Evolutionary conservation across 2,329 filamentous ascomycete genomes (phyloP).

Genomic region (Claviceps lovelessii): DNA sequence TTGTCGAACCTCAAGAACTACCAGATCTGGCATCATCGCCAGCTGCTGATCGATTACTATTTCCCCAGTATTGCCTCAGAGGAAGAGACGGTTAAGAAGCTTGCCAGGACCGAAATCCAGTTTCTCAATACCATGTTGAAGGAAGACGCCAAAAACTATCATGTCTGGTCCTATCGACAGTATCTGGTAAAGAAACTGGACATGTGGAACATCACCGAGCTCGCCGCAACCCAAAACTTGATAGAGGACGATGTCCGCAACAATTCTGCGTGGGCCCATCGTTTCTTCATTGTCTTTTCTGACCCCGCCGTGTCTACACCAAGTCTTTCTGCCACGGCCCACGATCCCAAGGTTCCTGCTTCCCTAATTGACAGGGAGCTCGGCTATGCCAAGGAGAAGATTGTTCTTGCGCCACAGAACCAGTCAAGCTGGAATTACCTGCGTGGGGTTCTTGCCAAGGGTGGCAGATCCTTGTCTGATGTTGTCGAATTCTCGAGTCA

Average conservation of each 20-base stretch:
- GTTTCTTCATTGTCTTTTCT: constrained; percentile 82
- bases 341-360: constrained; percentile 43
- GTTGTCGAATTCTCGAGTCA: constrained; percentile 34
- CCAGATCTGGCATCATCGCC: constrained; percentile 81
- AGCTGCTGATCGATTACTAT: constrained; percentile 48
- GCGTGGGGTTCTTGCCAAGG: constrained; percentile 57
- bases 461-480: constrained; percentile 33
- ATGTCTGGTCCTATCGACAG: constrained; percentile 94
- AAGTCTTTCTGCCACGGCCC: constrained; percentile 33
- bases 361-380: constrained; percentile 61
- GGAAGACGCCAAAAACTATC: constrained; percentile 90
- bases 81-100: constrained; percentile 37
- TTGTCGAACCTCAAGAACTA: constrained; percentile 89
- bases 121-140: constrained; percentile 73
- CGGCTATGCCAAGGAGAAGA: constrained; percentile 56
- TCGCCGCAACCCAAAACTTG: constrained; percentile 56
- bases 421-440: constrained; percentile 91
- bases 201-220: constrained; percentile 56
- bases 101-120: constrained; percentile 51
- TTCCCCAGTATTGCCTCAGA: constrained; percentile 46
- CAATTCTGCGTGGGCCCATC: constrained; percentile 95
- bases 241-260: constrained; percentile 75
- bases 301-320: constrained; percentile 37
- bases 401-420: constrained; percentile 75
- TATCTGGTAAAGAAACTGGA: constrained; percentile 50